Base-by-base conservation (phyloP, 805 yeast genomes). In the Candida broadrunensis region DNA sequence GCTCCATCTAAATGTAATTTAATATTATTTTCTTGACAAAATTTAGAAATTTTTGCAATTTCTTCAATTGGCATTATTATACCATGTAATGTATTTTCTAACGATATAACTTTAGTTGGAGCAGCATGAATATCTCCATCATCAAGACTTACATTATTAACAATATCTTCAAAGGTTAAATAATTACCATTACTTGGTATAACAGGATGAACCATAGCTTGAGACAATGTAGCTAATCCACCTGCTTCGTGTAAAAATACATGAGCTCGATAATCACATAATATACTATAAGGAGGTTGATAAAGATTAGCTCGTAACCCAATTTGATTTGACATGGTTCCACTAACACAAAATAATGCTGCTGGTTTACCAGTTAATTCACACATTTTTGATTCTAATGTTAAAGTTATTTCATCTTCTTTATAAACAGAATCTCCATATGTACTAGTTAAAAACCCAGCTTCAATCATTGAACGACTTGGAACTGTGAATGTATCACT, bases 401-500 rank as follows among this genome's bases (percentile, higher is more conserved):
- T 41, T 11, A 46, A 45, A 11, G 75, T 70, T 12, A 59, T 39
- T 3, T 36, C 53, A 50, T 70, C 75, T 46, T 69, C 73, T 43
- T 65, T 59, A 48, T 70, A 70, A 2, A 70, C 75, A 4, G 73
- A 56, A 45, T 70, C 75, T 3, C 75, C 75, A 18, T 60, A 54
- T 1, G 70, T 53, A n/a, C 71, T 50, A 9, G 44, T 46, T 23
- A 49, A 24, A 11, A 48, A 27, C 21, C 89, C 80, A 44, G 72
- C 72, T 18, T 48, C 50, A 15, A 85, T 58, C 91, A 89, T 88
- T 25, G 77, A 68, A 31, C 69, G 70, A 0, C 96, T 79, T 23
- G 97, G 97, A 7, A 86, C 85, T 3, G 97, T 89, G 72, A 88
- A 88, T 1, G 97, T 90, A 61, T 90, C 98, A 52, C 61, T 65